phyloP scores from a whole-genome alignment of 352 stramenopile genomes.

The Poterioochromonas sp. region DNA sequence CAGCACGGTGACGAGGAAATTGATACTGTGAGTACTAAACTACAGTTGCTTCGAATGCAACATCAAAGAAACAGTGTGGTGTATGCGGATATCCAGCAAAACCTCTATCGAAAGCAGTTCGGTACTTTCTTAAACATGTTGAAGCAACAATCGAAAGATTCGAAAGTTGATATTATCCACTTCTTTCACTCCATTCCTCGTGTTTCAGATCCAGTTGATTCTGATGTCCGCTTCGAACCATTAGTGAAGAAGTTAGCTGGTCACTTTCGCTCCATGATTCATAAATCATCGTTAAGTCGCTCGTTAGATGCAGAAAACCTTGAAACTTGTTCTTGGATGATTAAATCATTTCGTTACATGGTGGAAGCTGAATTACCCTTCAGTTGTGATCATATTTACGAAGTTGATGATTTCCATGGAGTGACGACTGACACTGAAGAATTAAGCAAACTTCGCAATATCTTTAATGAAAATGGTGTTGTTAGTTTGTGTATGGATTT shows the following conservation, averaged over 20 bases:
- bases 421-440: background rate
- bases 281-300: background rate
- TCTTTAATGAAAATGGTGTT: slow-evolving; percentile 21
- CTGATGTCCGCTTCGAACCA: slow-evolving; percentile 9
- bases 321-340: background rate
- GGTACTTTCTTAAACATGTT: background rate
- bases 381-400: background rate
- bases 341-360: background rate
- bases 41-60: background rate
- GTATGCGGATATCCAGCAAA: slow-evolving; percentile 27
- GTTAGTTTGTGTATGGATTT: slow-evolving; percentile 23
- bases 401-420: too few relatives aligned
- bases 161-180: background rate
- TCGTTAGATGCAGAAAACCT: background rate
- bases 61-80: background rate
- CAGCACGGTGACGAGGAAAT: background rate
- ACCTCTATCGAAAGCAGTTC: slow-evolving; percentile 4
- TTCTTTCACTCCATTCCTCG: background rate
- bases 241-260: background rate
- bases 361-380: background rate
- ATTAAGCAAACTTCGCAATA: background rate
- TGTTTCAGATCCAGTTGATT: background rate
- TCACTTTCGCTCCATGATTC: background rate
- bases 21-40: background rate
- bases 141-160: background rate